phyloP scores from a whole-genome alignment of 164 flowering plant genomes.

The Magnolia kwangsiensis region DNA sequence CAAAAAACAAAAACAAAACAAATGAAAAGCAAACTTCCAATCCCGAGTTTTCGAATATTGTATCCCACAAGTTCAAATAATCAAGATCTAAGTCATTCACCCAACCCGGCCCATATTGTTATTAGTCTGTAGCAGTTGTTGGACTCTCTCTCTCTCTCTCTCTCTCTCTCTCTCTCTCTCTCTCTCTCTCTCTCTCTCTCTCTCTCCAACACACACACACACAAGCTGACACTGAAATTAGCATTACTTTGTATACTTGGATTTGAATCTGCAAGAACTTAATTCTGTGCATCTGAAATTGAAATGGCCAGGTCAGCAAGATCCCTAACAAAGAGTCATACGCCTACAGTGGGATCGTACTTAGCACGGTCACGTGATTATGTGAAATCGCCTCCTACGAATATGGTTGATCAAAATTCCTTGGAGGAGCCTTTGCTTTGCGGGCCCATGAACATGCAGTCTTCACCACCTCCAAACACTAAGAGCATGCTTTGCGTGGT shows the following conservation, averaged over 20 bases:
- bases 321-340: slow-evolving; percentile 48
- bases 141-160: too few species aligned
- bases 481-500: slow-evolving; percentile 55
- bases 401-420: slow-evolving; percentile 12
- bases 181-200: too few species aligned
- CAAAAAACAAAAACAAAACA: too few species aligned
- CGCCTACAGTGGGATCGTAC: slow-evolving; percentile 48
- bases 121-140: too few species aligned
- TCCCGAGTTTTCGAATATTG: too few species aligned
- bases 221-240: neutral
- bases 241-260: neutral
- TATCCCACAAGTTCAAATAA: too few species aligned
- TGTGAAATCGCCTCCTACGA: slow-evolving; percentile 19
- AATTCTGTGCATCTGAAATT: neutral
- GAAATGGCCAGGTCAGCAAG: slow-evolving; percentile 58
- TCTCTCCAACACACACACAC: too few species aligned
- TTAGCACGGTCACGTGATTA: slow-evolving; percentile 13
- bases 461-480: slow-evolving; percentile 34
- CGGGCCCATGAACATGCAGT: slow-evolving; percentile 18
- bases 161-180: too few species aligned
- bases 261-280: neutral
- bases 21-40: too few species aligned
- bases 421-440: slow-evolving; percentile 57
- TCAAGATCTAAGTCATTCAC: too few species aligned
- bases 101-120: too few species aligned